These are phyloP conservation scores for Crithidia mellificae DNA, from an alignment of 208 protist species.

Conservation along the genomic window DNA sequence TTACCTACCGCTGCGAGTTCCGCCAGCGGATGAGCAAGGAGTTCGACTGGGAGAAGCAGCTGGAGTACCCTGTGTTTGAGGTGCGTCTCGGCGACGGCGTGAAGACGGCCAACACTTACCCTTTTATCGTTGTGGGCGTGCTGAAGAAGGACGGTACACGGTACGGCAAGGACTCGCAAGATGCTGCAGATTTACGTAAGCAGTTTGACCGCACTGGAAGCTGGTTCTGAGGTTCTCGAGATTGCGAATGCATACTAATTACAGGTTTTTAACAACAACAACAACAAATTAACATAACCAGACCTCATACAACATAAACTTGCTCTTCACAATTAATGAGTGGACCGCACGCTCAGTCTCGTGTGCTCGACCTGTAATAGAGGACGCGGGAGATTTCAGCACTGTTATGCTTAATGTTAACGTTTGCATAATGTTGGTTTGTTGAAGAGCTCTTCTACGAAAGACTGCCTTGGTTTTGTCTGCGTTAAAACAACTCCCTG, in stretches of 20 bases:
- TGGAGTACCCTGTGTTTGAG: slow-evolving; percentile 90
- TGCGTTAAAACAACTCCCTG: no score
- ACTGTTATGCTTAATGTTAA: no score
- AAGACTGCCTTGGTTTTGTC: no score
- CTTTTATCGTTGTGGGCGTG: slow-evolving; percentile 88
- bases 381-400: no score
- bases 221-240: slow-evolving; percentile 65
- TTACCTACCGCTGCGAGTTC: slow-evolving; percentile 86
- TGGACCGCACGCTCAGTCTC: no score
- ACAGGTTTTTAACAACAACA: background rate
- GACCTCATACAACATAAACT: no score
- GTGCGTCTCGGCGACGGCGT: slow-evolving; percentile 85
- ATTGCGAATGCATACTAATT: background rate
- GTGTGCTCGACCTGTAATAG: no score
- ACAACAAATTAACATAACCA: no score
- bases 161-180: slow-evolving; percentile 89
- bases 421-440: no score
- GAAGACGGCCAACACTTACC: slow-evolving; percentile 63
- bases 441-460: no score
- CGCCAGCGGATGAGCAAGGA: slow-evolving; percentile 60
- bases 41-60: slow-evolving; percentile 70
- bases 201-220: slow-evolving; percentile 84
- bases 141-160: slow-evolving; percentile 88
- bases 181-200: slow-evolving; percentile 85
- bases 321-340: no score